Conservation (phyloP, 208 protist genomes). For the Crithidia mellificae region DNA sequence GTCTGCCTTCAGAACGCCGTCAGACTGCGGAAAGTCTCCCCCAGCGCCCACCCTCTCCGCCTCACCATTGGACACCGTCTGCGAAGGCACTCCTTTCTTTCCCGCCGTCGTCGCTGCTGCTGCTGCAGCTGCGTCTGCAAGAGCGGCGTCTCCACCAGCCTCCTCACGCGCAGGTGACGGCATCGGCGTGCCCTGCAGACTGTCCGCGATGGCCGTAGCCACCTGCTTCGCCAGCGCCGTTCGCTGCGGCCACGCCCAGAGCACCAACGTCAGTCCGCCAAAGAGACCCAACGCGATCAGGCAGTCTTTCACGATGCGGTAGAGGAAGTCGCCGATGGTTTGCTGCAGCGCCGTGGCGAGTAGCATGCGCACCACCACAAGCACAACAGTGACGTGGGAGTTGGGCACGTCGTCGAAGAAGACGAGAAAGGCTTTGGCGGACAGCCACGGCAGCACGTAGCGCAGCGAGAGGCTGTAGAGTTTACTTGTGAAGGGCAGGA, state of each 20-base stretch:
- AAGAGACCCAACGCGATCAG: constrained; percentile 45
- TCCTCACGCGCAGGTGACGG: constrained; percentile 1
- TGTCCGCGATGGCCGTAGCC: constrained; percentile 38
- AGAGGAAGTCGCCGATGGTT: constrained; percentile 70
- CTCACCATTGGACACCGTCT: no score
- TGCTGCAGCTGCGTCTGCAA: background rate
- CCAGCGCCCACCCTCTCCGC: background rate
- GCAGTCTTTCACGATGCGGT: constrained; percentile 53
- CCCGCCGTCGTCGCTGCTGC: no score
- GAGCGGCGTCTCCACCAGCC: background rate
- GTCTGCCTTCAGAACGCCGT: no score
- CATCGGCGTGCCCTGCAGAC: constrained; percentile 28
- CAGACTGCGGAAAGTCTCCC: no score
- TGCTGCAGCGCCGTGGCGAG: constrained; percentile 52
- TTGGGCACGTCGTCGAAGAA: constrained; percentile 58
- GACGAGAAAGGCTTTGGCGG: constrained; percentile 54
- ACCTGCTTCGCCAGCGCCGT: constrained; percentile 33
- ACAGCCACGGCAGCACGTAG: constrained; percentile 68
- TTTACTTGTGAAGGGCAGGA: constrained; percentile 65
- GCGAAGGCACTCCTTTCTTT: no score
- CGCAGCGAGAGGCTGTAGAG: constrained; percentile 68
- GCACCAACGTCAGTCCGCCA: constrained; percentile 22
- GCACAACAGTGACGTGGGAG: constrained; percentile 16
- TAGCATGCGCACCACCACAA: constrained; percentile 36
- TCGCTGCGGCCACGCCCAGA: constrained; percentile 53